Conservation (phyloP, 1,139 yeast species). For the Diutina siamensis region DNA sequence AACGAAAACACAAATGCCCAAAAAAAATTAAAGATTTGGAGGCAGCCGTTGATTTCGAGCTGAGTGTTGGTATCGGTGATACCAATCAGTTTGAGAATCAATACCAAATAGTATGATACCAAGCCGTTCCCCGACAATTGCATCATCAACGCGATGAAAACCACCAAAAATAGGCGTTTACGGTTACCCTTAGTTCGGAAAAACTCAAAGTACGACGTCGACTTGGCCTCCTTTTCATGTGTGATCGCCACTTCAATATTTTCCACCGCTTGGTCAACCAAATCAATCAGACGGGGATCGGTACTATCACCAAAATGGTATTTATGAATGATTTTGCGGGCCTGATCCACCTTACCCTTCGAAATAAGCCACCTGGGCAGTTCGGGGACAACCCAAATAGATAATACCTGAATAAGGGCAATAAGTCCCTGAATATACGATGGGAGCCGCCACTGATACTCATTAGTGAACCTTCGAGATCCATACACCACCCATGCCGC, state of each 20-base stretch:
- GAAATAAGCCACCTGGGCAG: constrained; percentile 41
- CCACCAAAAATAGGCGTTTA: constrained; percentile 29
- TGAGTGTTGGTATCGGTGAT: constrained; percentile 32
- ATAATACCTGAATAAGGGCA: constrained; percentile 19
- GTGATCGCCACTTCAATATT: constrained; percentile 33
- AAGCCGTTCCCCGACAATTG: constrained; percentile 43
- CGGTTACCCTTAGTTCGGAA: constrained; percentile 25
- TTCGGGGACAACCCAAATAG: constrained; percentile 40
- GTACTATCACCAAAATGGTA: constrained; percentile 23
- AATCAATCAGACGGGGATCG: constrained; percentile 9
- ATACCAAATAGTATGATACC: constrained; percentile 38
- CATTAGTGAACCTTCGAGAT: constrained; percentile 19
- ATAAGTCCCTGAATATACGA: constrained; percentile 30
- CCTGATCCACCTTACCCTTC: constrained; percentile 25
- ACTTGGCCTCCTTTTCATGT: constrained; percentile 18
- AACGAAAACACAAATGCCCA: constrained; percentile 4
- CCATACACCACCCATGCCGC: constrained; percentile 42
- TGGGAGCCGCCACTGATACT: constrained; percentile 31
- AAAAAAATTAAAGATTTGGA: constrained; percentile 30
- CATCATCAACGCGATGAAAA: constrained; percentile 26
- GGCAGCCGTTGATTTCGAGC: constrained; percentile 34
- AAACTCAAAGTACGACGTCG: constrained; percentile 24
- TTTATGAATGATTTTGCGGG: constrained; percentile 26
- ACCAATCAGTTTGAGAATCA: constrained; percentile 38
- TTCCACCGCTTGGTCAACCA: constrained; percentile 33